Evolutionary conservation across 2,329 filamentous ascomycete genomes (phyloP).

Genomic region (Monosporascus sp.): DNA sequence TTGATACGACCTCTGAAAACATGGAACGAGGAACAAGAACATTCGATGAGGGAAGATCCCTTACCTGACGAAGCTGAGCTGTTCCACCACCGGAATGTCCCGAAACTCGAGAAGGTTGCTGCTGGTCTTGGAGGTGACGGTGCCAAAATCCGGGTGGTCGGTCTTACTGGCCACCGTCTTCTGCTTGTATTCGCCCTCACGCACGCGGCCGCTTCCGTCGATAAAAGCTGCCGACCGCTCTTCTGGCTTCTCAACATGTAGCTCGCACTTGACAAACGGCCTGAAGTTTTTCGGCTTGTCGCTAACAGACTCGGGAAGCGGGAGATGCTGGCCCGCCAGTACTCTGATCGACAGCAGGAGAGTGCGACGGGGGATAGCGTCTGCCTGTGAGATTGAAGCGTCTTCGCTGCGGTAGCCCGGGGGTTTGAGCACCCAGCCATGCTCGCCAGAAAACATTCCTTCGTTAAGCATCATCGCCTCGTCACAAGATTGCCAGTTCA

Average conservation of each 20-base stretch:
- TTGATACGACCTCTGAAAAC: constrained; percentile 2
- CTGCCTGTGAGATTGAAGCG: constrained; percentile 33
- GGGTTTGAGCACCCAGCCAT: constrained; percentile 84
- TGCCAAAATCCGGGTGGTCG: constrained; percentile 59
- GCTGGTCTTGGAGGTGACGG: constrained; percentile 5
- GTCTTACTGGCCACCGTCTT: constrained; percentile 51
- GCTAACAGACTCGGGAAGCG: constrained; percentile 46
- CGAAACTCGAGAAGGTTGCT: constrained; percentile 55
- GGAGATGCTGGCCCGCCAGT: constrained; percentile 70
- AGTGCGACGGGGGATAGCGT: constrained; percentile 42
- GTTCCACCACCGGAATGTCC: constrained; percentile 55
- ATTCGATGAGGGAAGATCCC: constrained; percentile 22
- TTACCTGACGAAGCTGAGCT: constrained; percentile 69
- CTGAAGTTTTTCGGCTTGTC: constrained; percentile 52
- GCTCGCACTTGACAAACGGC: constrained; percentile 71
- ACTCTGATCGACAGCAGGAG: constrained; percentile 68
- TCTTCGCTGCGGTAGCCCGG: constrained; percentile 58
- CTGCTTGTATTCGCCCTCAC: constrained; percentile 54
- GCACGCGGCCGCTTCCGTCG: constrained; percentile 41
- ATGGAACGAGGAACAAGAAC: constrained; percentile 3
- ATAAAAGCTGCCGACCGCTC: constrained; percentile 23
- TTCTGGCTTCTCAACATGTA: constrained; percentile 67
- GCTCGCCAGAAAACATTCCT: constrained; percentile 87
- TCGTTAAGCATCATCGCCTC: constrained; percentile 95
- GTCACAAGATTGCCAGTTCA: constrained; percentile 97